Percentiles rank a stretch among this genome's conserved stretches.
phyloP scores from a whole-genome alignment of 1,284 basidiomycete genomes.

The Pseudozyma hubeiensis region DNA sequence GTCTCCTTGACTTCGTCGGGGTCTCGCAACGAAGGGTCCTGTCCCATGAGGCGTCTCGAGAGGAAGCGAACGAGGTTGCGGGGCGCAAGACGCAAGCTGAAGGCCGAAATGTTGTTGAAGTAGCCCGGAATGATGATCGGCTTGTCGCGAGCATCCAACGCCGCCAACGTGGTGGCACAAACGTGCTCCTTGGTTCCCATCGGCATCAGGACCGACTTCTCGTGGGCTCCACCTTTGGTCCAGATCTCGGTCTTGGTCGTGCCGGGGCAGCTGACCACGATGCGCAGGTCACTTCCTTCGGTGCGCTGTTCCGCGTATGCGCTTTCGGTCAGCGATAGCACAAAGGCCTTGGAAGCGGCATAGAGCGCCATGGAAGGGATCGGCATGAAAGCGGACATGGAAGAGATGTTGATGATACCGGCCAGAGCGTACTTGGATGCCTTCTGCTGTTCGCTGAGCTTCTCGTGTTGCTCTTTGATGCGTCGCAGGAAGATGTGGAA shows the following conservation, averaged over 20 bases:
- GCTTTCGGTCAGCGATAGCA: constrained; percentile 33
- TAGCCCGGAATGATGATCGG: constrained; percentile 41
- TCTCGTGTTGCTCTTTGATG: constrained; percentile 19
- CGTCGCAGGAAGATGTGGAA: constrained; percentile 29
- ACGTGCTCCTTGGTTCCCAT: constrained; percentile 32
- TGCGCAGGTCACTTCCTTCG: constrained; percentile 13
- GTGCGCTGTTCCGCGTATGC: constrained; percentile 36
- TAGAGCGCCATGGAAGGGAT: constrained; percentile 42
- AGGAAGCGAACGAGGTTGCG: constrained; percentile 28
- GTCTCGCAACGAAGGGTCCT: constrained; percentile 25
- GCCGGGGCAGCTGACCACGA: constrained; percentile 36
- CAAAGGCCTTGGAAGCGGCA: constrained; percentile 36
- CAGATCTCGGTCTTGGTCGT: constrained; percentile 25
- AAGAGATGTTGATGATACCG: constrained; percentile 35
- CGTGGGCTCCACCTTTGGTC: constrained; percentile 32
- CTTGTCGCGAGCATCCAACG: constrained; percentile 24
- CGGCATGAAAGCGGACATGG: constrained; percentile 30
- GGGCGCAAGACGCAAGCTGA: constrained; percentile 28
- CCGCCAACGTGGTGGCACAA: constrained; percentile 21
- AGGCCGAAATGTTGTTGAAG: constrained; percentile 25
- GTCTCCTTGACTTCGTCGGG: constrained; percentile 32
- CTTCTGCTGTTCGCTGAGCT: constrained; percentile 23
- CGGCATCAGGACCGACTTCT: constrained; percentile 20
- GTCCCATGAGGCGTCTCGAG: constrained; percentile 28
- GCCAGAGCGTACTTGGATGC: constrained; percentile 11